Percentiles rank a stretch among this genome's conserved stretches.
Evolutionary conservation across 169 alveolate genomes (phyloP).

Genomic region (Gregarina niphandrodes): DNA sequence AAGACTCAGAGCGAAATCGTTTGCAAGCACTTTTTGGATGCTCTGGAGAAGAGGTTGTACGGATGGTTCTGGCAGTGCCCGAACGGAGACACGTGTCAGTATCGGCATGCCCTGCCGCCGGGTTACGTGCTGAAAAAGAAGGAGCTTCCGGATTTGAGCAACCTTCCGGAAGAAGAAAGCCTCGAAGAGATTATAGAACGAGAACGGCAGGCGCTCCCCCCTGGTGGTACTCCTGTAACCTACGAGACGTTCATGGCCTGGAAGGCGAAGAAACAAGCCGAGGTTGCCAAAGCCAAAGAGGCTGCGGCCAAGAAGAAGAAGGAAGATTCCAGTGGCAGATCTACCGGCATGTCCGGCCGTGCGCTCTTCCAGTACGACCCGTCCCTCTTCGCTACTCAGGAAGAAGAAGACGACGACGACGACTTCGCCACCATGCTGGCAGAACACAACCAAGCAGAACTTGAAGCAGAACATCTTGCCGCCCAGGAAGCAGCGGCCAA

Average conservation of each 20-base stretch:
- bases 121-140: slow-evolving; percentile 49
- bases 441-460: too few species aligned
- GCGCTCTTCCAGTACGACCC: neutral
- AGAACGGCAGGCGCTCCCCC: slow-evolving; percentile 27
- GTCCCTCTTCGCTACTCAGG: neutral
- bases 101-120: slow-evolving; percentile 85
- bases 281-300: slow-evolving; percentile 4
- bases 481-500: too few species aligned
- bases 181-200: neutral
- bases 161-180: neutral
- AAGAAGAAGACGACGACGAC: neutral
- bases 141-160: neutral
- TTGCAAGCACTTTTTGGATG: slow-evolving; percentile 78
- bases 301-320: neutral
- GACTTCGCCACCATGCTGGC: too few species aligned
- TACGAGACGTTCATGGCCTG: slow-evolving; percentile 65
- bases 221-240: slow-evolving; percentile 64
- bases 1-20: slow-evolving; percentile 54
- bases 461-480: too few species aligned
- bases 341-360: neutral
- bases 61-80: slow-evolving; percentile 99
- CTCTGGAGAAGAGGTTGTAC: slow-evolving; percentile 72
- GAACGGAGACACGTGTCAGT: slow-evolving; percentile 82
- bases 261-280: slow-evolving; percentile 49
- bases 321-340: too few species aligned